Evolutionary conservation across 768 basidiomycete genomes (phyloP), one percentile per base, ranked within the genome.

Genomic region (Lactifluus echinatus): DNA sequence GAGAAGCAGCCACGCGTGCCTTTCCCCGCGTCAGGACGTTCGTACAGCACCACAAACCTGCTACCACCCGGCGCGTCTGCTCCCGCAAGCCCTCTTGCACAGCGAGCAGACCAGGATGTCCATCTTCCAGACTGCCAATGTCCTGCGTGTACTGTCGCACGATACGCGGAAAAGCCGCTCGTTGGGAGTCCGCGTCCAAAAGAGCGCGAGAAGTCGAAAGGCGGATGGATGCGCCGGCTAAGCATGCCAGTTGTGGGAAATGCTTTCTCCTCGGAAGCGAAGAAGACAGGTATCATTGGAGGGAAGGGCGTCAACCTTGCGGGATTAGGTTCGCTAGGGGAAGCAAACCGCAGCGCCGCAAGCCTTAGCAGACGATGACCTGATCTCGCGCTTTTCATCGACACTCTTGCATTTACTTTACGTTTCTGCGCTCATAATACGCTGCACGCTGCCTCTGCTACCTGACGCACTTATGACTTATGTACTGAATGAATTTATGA

Each of bases 221-320:
- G 78, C 56, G 79, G 85, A 0, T 89, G 88, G 88, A 86, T 89
- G 60, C 73, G 87, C 21, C 74, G 87, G 53, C 67, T 90, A 56
- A 89, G 88, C 63, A 87, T 89, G 84, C 87, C 87, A 1, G 77
- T 75, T 4, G 72, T 79, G n/a, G 60, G 64, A 42, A 75, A 75
- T 45, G 79, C 82, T 34, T 83, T 88, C 65, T 77, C 76, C 6
- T 70, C 79, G 24, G 84, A 86, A 49, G 74, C 76, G 50, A 80
- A 77, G 71, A 76, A 74, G 63, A 66, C n/a, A 8, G 53, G 34
- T 11, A 29, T 23, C 17, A 8, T 39, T 3, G 48, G 42, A 15
- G 58, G 48, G 47, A 59, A 50, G 37, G 53, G 58, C 23, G 43
- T 24, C 4, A n/a, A 34, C 14, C 1, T 48, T 7, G 50, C 28